Base-by-base conservation (phyloP, 2,329 filamentous ascomycete species). In the Penicillium sp. region DNA sequence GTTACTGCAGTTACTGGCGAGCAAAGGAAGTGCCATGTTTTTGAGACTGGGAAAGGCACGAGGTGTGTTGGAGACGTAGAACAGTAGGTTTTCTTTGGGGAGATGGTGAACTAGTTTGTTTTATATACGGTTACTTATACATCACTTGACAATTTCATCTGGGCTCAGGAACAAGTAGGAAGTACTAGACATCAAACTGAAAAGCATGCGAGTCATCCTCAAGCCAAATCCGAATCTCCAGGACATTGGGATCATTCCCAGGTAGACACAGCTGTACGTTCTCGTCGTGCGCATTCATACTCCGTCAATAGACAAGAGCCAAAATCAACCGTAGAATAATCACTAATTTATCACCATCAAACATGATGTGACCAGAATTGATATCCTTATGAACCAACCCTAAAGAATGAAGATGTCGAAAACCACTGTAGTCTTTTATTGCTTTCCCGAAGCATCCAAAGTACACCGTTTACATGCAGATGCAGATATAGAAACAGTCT, bases 301-400 rank as follows among this genome's bases (percentile, higher is more conserved):
- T 49, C 15, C 42, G 21, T 32, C 53, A 5, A 47, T 12, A 3
- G 3, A 15, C 47, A 52, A 27, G 37, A 42, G 5, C 38, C 55
- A 35, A 59, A 60, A 42, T 60, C 57, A n/a, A 21, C 18, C 18
- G 18, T 21, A 21, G 18, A 21, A 27, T 50, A 23, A 58, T 46
- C 16, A 60, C 13, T n/a, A 45, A 10, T 12, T 29, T 16, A 25
- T 57, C 50, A 48, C 78, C 79, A 27, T 82, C 81, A 59, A 96
- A 89, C 2, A 96, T 79, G 49, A 96, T 95, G 62, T 96, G 96
- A 65, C 95, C 91, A 1, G 91, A 91, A 71, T 96, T 96, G 65
- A 96, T 84, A 66, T 96, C 91, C 49, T 92, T 88, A 72, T 96
- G 91, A 4, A 96, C 91, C 67, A 96, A 94, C 50, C 90, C 86